Base-by-base conservation (phyloP, 805 yeast genomes). In the Ogataea chonburiensis region DNA sequence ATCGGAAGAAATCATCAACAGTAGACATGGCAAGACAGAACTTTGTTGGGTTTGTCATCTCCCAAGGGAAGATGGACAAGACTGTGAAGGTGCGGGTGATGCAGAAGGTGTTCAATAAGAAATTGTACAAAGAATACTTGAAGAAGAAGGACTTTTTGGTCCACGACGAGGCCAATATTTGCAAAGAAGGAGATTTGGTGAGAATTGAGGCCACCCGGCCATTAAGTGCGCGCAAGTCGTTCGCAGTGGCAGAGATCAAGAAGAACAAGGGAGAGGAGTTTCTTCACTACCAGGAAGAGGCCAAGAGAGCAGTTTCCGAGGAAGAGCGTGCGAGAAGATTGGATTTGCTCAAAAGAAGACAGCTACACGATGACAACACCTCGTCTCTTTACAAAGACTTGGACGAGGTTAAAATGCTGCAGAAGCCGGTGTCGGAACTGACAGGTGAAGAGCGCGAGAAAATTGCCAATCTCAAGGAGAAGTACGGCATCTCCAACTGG, bases 11-110 rank as follows among this genome's bases (percentile, higher is more conserved):
- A 11, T 12, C 12, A 9, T 11, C 24, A 17, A 12, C 27, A 22
- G 17, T 13, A 11, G 28, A 23, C 30, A 87, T 86, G 95, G 91
- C 94, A 34, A 79, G 88, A 64, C 96, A 86, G 54, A 86, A 86
- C 57, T 86, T 89, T 56, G 67, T 87, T 31, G 98, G 98, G 29
- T 79, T 87, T 63, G 98, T 91, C 50, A 80, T 88, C 20, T 87
- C 96, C 33, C 97, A 89, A 57, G 98, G 98, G 27, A 87, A 87
- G 61, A 93, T 89, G 96, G 74, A 75, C 64, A 93, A 91, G 68
- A 91, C 98, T 40, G 88, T 91, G 46, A 89, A 88, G 66, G 97
- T 91, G 42, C 76, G 96, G 43, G 89, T 91, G 20, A 82, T 84
- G 58, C 79, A 79, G 29, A 80, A 79, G 54, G 75, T 76, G 27